Percentiles rank a stretch among this genome's conserved stretches.
These are phyloP conservation scores for Grosmannia penicillata DNA, from an alignment of 2,329 filamentous ascomycete genomes.

Conservation along the genomic window DNA sequence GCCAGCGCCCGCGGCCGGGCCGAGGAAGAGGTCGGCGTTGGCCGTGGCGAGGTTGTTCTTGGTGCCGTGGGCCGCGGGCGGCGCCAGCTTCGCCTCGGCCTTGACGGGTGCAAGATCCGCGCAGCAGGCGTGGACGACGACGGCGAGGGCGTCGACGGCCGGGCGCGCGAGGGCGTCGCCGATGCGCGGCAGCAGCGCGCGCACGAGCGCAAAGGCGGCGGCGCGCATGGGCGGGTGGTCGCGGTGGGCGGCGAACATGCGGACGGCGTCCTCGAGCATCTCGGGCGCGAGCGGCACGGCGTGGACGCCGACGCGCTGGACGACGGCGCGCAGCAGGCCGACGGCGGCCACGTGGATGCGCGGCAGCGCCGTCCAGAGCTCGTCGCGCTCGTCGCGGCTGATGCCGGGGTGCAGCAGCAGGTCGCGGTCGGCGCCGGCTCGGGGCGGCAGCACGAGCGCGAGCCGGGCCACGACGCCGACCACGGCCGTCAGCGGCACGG, in stretches of 20 bases:
- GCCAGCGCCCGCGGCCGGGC: conserved; percentile 8
- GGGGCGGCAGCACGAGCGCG: conserved; percentile 47
- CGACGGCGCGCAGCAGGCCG: conserved; percentile 40
- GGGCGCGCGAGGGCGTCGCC: conserved; percentile 54
- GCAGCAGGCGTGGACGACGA: conserved; percentile 55
- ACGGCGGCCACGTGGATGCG: conserved; percentile 60
- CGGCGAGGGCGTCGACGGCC: conserved; percentile 45
- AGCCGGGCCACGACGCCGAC: conserved; percentile 57
- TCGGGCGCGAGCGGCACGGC: conserved; percentile 46
- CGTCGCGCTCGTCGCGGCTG: conserved; percentile 66
- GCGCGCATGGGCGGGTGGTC: conserved; percentile 38
- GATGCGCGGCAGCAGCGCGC: conserved; percentile 40
- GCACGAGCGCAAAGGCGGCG: conserved; percentile 44
- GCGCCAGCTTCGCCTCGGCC: conserved; percentile 24
- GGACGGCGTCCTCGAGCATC: conserved; percentile 55
- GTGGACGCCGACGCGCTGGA: conserved; percentile 41
- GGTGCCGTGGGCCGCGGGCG: conserved; percentile 16
- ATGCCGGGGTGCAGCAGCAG: conserved; percentile 59
- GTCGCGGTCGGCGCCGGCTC: conserved; percentile 30
- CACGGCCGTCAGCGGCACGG: conserved; percentile 51
- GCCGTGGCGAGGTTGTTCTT: conserved; percentile 28
- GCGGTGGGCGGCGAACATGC: conserved; percentile 50
- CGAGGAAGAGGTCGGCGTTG: conserved; percentile 62
- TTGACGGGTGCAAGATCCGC: conserved; percentile 58
- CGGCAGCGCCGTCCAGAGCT: conserved; percentile 59